phyloP scores from a whole-genome alignment of 208 protist genomes.

The Trypanosoma lewisi region DNA sequence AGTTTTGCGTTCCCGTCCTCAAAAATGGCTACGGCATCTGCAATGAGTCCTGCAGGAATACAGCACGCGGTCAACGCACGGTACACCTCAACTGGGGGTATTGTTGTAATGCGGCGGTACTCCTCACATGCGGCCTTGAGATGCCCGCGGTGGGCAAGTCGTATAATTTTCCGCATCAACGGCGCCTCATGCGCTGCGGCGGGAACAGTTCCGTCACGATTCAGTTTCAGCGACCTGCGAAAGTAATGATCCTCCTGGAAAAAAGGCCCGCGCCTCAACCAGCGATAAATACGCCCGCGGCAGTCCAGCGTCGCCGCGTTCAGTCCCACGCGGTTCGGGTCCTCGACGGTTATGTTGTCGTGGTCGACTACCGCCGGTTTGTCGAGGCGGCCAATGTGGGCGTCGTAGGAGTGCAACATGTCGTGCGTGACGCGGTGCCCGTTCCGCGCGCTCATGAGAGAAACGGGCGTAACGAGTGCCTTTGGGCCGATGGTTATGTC shows the following conservation, averaged over 20 bases:
- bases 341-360: constrained; percentile 80
- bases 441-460: constrained; percentile 85
- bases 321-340: constrained; percentile 84
- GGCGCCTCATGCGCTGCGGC: constrained; percentile 61
- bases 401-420: constrained; percentile 88
- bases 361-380: constrained; percentile 83
- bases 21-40: constrained; percentile 86
- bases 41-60: constrained; percentile 64
- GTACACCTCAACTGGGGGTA: constrained; percentile 88
- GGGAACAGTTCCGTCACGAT: constrained; percentile 48
- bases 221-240: constrained; percentile 58
- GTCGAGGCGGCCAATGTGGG: constrained; percentile 72
- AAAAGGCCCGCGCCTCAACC: constrained; percentile 86
- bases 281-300: constrained; percentile 86
- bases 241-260: constrained; percentile 91
- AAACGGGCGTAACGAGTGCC: constrained; percentile 87
- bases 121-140: constrained; percentile 87
- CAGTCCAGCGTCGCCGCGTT: constrained; percentile 88
- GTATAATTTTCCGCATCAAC: constrained; percentile 79
- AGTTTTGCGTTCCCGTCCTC: constrained; percentile 82
- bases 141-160: constrained; percentile 65
- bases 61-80: constrained; percentile 84
- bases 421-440: constrained; percentile 91
- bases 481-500: constrained; percentile 84
- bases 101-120: constrained; percentile 80